These are phyloP conservation scores for Trichocladium uniseriatum DNA, from an alignment of 495 filamentous ascomycete genomes.

Conservation along the genomic window DNA sequence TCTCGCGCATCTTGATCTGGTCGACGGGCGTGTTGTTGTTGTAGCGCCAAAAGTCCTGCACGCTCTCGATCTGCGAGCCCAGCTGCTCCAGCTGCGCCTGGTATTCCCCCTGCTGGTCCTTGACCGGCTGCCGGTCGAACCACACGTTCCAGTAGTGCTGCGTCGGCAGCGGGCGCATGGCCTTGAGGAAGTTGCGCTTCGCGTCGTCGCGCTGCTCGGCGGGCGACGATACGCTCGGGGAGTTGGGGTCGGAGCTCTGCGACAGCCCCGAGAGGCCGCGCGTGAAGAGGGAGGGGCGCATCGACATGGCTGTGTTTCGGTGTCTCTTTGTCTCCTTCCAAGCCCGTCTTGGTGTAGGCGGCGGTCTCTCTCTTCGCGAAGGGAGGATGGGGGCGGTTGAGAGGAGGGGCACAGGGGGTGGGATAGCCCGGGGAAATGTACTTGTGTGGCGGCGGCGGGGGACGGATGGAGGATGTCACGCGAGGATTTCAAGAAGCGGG, in stretches of 20 bases:
- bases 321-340: background rate
- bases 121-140: constrained; percentile 43
- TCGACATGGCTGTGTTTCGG: constrained; percentile 30
- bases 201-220: constrained; percentile 51
- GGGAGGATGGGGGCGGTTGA: background rate
- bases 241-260: constrained; percentile 42
- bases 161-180: constrained; percentile 49
- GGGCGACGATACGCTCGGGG: constrained; percentile 41
- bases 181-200: constrained; percentile 50
- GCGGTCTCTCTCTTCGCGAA: too few species aligned
- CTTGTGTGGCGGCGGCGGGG: background rate
- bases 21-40: constrained; percentile 80
- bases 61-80: constrained; percentile 58
- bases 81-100: constrained; percentile 57
- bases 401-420: background rate
- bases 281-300: constrained; percentile 44
- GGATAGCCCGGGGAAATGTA: background rate
- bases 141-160: constrained; percentile 55
- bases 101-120: constrained; percentile 36
- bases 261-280: constrained; percentile 44
- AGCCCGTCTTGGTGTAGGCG: background rate
- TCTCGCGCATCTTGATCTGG: constrained; percentile 68
- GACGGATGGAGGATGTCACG: background rate
- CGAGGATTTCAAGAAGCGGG: background rate
- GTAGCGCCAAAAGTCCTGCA: constrained; percentile 79